Percentiles rank a stretch among this genome's conserved stretches.
Evolutionary conservation across 371 early-diverging fungal genomes (phyloP).

Genomic region (Phascolomyces articulosus): DNA sequence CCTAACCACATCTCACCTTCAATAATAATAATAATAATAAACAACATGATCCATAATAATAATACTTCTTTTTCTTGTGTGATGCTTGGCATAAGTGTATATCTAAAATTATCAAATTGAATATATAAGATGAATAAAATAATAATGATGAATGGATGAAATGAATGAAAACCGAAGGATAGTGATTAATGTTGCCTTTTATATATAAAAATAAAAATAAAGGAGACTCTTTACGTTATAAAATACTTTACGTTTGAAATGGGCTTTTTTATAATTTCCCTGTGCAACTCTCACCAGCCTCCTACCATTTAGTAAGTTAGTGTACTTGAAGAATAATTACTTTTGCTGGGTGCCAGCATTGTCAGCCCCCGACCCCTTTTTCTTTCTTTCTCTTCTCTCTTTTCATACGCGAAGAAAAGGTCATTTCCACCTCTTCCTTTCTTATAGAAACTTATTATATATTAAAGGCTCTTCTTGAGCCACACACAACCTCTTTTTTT

Average conservation of each 20-base stretch:
- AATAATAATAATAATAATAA: too few relatives aligned
- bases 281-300: conserved; percentile 4
- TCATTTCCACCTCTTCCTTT: neutral
- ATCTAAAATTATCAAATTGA: too few relatives aligned
- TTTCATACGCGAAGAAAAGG: neutral
- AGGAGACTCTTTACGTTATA: neutral
- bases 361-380: conserved; percentile 1
- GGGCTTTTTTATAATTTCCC: too few relatives aligned
- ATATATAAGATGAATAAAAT: neutral
- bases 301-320: neutral
- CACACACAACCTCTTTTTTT: neutral
- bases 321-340: neutral
- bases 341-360: too few relatives aligned
- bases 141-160: too few relatives aligned
- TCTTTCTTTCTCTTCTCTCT: neutral
- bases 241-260: too few relatives aligned
- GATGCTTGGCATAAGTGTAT: neutral
- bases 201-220: neutral
- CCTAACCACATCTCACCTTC: too few relatives aligned
- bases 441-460: neutral
- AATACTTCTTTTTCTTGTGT: neutral
- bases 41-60: too few relatives aligned
- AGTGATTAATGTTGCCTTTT: too few relatives aligned
- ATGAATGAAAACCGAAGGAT: too few relatives aligned
- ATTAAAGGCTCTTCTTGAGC: neutral